Base-by-base conservation (phyloP, 179 eudicot species). In the Spinacia oleracea region DNA sequence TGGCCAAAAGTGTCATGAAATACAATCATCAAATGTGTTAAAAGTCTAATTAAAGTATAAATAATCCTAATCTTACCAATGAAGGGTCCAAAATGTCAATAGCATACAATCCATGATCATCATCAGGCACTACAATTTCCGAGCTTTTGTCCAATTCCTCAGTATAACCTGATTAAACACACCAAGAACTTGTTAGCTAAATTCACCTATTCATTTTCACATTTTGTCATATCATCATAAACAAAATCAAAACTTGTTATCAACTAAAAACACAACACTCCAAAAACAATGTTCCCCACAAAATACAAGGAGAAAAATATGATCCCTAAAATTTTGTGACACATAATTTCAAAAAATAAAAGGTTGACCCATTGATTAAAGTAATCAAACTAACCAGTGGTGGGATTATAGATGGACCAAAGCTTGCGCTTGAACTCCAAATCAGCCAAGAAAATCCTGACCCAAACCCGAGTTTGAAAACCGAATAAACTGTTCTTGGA, bases 61-160 rank as follows among this genome's bases (percentile, higher is more conserved):
- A 5, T 10, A 66, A 9, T 66, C 1, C 18, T 42, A 20, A 38
- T 64, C 93, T 88, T 85, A 96, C 99, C 76, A 84, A 31, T 18
- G 99, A 91, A 66, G 99, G 99, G 76, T 96, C 99, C 88, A 96
- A 83, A 67, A 93, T 93, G 86, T 96, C 98, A 80, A 96, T 96
- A 43, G 99, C 99, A 88, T 91, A 91, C 75, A 96, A 86, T 63
- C 99, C 98, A 83, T 89, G 84, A 83, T 93, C 99, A 86, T 92
- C 98, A 71, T 91, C 88, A 59, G 99, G 99, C 79, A 96, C 94
- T 72, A 88, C 81, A 35, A 96, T 84, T 82, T 91, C 98, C 40
- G 85, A 83, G 74, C 83, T 81, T 20, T 87, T 86, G 78, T 93
- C 98, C 89, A 91, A 71, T 78, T 85, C 83, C 83, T 91, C 97